Percentiles rank a stretch among this genome's conserved stretches.
Conservation (phyloP, 164 flowering plant genomes). For the Liriodendron chinense region DNA sequence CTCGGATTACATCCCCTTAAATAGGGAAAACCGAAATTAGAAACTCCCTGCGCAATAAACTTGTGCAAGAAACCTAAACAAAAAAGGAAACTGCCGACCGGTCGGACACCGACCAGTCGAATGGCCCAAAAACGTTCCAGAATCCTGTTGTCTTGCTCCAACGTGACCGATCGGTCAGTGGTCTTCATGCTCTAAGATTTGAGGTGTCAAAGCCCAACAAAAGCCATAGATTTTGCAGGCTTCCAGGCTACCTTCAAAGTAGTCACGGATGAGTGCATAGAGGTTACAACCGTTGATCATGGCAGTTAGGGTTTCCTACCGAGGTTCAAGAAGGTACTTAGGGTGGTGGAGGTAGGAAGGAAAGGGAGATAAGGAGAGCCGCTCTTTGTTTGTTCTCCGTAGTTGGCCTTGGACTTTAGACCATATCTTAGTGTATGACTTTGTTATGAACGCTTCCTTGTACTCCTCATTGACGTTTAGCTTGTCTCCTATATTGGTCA, state of each 20-base stretch:
- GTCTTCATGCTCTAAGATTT: no score
- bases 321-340: conserved; percentile 32
- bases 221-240: no score
- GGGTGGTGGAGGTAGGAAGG: conserved; percentile 27
- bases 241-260: conserved; percentile 55
- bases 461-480: conserved; percentile 66
- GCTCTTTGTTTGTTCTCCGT: conserved; percentile 4
- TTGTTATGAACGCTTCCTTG: conserved; percentile 68
- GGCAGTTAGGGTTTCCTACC: conserved; percentile 34
- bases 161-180: no score
- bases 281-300: conserved; percentile 27
- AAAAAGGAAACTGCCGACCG: no score
- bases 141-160: no score
- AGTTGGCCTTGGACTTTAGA: conserved; percentile 47
- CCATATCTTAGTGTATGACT: conserved; percentile 64
- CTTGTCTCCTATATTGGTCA: conserved; percentile 31
- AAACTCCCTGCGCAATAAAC: no score
- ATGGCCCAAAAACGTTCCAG: no score
- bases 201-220: no score
- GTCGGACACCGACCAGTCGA: no score
- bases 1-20: no score
- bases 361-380: conserved; percentile 6
- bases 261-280: conserved; percentile 45
- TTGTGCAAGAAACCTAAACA: no score
- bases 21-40: no score